Evolutionary conservation across 441 rosid genomes (phyloP).

Genomic region (Macaranga tanarius): DNA sequence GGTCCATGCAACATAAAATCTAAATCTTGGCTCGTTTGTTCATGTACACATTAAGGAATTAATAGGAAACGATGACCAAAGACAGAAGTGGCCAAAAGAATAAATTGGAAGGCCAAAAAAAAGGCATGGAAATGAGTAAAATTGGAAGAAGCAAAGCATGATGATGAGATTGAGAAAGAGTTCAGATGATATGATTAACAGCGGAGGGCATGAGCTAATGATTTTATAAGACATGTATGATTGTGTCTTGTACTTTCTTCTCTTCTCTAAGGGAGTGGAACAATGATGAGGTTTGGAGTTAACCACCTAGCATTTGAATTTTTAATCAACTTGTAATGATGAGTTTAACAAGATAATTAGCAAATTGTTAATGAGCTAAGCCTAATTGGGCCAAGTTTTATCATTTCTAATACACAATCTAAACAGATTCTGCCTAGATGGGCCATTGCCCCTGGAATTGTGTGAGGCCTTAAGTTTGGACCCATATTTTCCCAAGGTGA

Average conservation of each 20-base stretch:
- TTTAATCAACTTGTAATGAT: slow-evolving; percentile 15
- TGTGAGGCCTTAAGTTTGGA: background rate
- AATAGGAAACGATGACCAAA: background rate
- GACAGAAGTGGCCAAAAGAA: slow-evolving; percentile 5
- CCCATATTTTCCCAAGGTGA: too few relatives aligned
- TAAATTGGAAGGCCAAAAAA: background rate
- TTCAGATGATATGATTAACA: slow-evolving; percentile 39
- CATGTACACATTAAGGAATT: background rate
- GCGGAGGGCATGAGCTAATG: slow-evolving; percentile 35
- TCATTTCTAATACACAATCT: background rate
- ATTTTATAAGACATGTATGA: slow-evolving; percentile 41
- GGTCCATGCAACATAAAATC: slow-evolving; percentile 24
- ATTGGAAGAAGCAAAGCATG: slow-evolving; percentile 15
- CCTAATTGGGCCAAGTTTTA: background rate
- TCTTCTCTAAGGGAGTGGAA: slow-evolving; percentile 29
- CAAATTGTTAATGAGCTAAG: background rate
- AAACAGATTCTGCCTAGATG: background rate
- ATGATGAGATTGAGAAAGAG: slow-evolving; percentile 28
- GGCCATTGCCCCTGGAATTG: background rate
- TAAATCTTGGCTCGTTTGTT: slow-evolving; percentile 22
- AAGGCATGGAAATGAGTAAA: background rate
- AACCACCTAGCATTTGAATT: background rate
- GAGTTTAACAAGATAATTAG: background rate
- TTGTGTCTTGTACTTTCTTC: slow-evolving; percentile 51
- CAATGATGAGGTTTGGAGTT: slow-evolving; percentile 28